Percentiles rank a stretch among this genome's conserved stretches.
Conservation (phyloP, 2,329 filamentous ascomycete species). For the Aspergillus sp. region DNA sequence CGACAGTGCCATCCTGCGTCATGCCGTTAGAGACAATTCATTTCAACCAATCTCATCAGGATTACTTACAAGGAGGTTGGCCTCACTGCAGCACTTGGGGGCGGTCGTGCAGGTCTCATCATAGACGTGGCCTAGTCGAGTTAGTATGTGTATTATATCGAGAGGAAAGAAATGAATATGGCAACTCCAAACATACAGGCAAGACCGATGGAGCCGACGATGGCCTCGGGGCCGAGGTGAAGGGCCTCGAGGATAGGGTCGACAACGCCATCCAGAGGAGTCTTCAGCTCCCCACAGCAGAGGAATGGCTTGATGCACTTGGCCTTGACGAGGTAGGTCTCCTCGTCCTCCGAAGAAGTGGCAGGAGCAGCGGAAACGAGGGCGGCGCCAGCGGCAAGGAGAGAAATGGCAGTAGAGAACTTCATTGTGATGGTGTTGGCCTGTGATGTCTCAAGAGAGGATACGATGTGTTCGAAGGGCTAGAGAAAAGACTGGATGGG, state of each 20-base stretch:
- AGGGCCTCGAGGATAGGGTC: slow-evolving; percentile 25
- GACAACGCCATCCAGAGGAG: slow-evolving; percentile 25
- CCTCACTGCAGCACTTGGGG: slow-evolving; percentile 32
- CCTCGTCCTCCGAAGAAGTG: slow-evolving; percentile 11
- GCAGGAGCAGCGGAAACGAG: slow-evolving; percentile 27
- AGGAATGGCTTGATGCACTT: slow-evolving; percentile 22
- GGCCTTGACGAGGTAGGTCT: slow-evolving; percentile 11
- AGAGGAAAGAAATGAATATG: background rate
- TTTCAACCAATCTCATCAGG: background rate
- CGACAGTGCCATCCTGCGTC: background rate
- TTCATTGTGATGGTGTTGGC: slow-evolving; percentile 22
- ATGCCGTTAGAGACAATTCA: background rate
- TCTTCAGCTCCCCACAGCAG: slow-evolving; percentile 29
- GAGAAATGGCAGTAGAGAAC: slow-evolving; percentile 25
- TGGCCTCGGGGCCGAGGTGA: slow-evolving; percentile 21
- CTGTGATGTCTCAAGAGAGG: background rate
- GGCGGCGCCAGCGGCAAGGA: slow-evolving; percentile 27
- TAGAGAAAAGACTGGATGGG: background rate
- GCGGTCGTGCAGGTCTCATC: slow-evolving; percentile 16
- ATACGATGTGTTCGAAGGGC: background rate
- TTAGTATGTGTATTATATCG: background rate
- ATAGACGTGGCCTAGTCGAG: slow-evolving; percentile 23
- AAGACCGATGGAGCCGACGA: slow-evolving; percentile 30
- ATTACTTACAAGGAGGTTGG: slow-evolving; percentile 26
- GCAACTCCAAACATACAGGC: slow-evolving; percentile 19